These are phyloP conservation scores for Stylonectria norvegica DNA, from an alignment of 2,329 filamentous ascomycete species.

Conservation along the genomic window DNA sequence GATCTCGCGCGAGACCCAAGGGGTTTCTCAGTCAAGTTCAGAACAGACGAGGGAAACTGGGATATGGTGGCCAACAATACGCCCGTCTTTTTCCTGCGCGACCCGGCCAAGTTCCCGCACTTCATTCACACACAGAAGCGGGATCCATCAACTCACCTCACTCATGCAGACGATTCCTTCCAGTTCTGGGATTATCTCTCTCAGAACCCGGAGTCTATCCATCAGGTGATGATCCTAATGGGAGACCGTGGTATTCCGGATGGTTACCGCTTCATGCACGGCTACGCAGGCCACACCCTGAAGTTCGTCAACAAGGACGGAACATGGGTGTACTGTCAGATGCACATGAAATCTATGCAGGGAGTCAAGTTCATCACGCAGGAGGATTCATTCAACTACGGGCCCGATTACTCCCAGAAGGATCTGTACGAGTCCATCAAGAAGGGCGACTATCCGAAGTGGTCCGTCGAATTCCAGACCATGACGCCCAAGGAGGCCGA, in stretches of 20 bases:
- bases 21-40: slow-evolving; percentile 71
- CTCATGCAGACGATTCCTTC: slow-evolving; percentile 20
- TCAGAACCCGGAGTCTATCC: slow-evolving; percentile 57
- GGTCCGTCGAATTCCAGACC: slow-evolving; percentile 52
- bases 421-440: slow-evolving; percentile 18
- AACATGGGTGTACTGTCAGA: slow-evolving; percentile 6
- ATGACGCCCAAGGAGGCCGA: slow-evolving; percentile 47
- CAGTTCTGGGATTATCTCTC: slow-evolving; percentile 45
- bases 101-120: slow-evolving; percentile 69
- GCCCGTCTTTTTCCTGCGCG: slow-evolving; percentile 72
- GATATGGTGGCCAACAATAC: slow-evolving; percentile 47
- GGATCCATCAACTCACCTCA: slow-evolving; percentile 65
- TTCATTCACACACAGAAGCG: slow-evolving; percentile 75
- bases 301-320: slow-evolving; percentile 11
- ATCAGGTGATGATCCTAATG: slow-evolving; percentile 57
- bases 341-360: slow-evolving; percentile 17
- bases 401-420: slow-evolving; percentile 9
- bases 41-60: slow-evolving; percentile 43
- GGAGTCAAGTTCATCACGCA: slow-evolving; percentile 13
- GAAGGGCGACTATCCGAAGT: slow-evolving; percentile 45
- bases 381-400: slow-evolving; percentile 6
- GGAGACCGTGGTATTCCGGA: slow-evolving; percentile 55
- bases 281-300: slow-evolving; percentile 7
- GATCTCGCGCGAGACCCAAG: slow-evolving; percentile 70
- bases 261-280: slow-evolving; percentile 39